Evolutionary conservation across 345 rosid species (phyloP).

Genomic region (Gossypium anomalum): DNA sequence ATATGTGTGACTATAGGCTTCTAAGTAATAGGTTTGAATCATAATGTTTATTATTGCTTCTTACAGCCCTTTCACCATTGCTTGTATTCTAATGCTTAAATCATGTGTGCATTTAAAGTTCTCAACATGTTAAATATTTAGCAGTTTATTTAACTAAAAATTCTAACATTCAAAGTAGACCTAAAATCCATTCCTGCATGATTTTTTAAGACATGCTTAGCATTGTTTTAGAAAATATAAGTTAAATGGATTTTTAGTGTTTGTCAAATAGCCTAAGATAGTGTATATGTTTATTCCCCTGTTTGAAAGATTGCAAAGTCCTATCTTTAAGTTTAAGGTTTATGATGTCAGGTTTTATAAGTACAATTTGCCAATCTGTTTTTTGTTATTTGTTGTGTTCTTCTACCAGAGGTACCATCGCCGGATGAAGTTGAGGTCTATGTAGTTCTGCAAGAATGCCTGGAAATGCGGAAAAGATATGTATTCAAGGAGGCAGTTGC

Average conservation of each 20-base stretch:
- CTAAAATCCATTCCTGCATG: neutral
- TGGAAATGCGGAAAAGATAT: slow-evolving; percentile 79
- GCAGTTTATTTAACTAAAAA: neutral
- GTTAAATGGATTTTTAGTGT: neutral
- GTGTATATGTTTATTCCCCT: neutral
- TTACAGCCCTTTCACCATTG: neutral
- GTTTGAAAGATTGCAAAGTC: neutral
- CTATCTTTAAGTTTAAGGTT: neutral
- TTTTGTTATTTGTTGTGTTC: neutral
- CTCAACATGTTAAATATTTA: neutral
- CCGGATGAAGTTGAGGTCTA: slow-evolving; percentile 83
- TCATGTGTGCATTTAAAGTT: neutral
- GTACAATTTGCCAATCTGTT: neutral
- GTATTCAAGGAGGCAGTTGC: slow-evolving; percentile 78
- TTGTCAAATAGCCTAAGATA: neutral
- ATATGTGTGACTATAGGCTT: neutral
- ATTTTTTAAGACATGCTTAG: neutral
- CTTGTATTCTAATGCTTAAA: slow-evolving; percentile 1
- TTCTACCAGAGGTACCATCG: slow-evolving; percentile 65
- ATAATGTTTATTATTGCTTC: slow-evolving; percentile 3
- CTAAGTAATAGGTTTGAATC: neutral
- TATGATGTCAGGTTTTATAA: neutral
- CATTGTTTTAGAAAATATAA: neutral
- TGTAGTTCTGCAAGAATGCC: slow-evolving; percentile 83
- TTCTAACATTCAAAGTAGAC: neutral